These are phyloP conservation scores for Dothistroma pini DNA, from an alignment of 2,329 filamentous ascomycete species.

Conservation along the genomic window DNA sequence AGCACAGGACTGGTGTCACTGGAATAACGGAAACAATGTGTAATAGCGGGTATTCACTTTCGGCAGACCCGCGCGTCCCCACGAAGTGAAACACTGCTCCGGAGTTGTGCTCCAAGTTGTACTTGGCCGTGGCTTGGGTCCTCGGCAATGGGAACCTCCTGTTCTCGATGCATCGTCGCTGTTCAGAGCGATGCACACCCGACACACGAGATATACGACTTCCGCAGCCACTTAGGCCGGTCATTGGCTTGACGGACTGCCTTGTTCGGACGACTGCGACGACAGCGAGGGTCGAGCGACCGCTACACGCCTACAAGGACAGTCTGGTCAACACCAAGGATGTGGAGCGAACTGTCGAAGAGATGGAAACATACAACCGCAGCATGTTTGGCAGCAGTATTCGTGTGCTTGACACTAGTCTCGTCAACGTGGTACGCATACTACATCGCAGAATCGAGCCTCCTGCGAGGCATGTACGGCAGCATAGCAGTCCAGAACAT, in stretches of 20 bases:
- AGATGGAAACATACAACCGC: background rate
- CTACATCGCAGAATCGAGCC: background rate
- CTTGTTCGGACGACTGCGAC: background rate
- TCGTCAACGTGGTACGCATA: background rate
- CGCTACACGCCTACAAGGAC: background rate
- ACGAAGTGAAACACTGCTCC: background rate
- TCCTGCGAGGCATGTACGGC: background rate
- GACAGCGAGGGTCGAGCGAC: background rate
- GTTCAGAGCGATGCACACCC: background rate
- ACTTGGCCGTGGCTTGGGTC: background rate
- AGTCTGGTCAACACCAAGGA: background rate
- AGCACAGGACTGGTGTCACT: conserved; percentile 17
- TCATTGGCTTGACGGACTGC: background rate
- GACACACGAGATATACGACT: background rate
- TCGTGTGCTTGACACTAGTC: background rate
- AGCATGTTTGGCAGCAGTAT: background rate
- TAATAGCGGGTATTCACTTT: background rate
- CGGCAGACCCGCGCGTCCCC: background rate
- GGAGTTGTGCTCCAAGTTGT: background rate
- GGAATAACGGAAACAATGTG: conserved; percentile 7
- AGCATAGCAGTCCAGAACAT: background rate
- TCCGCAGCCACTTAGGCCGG: background rate
- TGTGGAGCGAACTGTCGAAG: background rate
- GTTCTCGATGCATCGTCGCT: background rate
- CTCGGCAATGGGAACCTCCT: background rate